Evolutionary conservation across 805 yeast species (phyloP).

Genomic region (Ogataea parapolymorpha): DNA sequence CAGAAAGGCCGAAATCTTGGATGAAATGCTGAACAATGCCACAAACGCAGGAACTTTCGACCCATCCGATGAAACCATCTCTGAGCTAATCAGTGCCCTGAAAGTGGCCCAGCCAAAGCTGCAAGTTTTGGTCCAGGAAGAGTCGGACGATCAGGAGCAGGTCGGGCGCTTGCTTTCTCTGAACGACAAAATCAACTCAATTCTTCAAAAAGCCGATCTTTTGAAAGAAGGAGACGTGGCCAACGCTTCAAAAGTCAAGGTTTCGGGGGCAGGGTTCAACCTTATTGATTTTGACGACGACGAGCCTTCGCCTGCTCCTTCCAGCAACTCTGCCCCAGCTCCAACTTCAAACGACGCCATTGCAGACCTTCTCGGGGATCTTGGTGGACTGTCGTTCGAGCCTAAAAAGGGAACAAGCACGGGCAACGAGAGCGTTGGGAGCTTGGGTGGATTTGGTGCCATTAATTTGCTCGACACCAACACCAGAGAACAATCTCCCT

Average conservation of each 20-base stretch:
- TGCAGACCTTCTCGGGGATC: slow-evolving; percentile 71
- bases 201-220: slow-evolving; percentile 62
- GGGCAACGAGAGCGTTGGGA: slow-evolving; percentile 10
- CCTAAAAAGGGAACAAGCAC: slow-evolving; percentile 25
- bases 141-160: slow-evolving; percentile 61
- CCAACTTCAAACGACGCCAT: slow-evolving; percentile 43
- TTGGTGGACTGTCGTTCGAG: slow-evolving; percentile 57
- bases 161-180: slow-evolving; percentile 63
- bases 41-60: slow-evolving; percentile 40
- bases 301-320: slow-evolving; percentile 30
- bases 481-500: slow-evolving; percentile 19
- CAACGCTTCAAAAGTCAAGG: slow-evolving; percentile 47
- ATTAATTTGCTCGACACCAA: slow-evolving; percentile 28
- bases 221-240: slow-evolving; percentile 58
- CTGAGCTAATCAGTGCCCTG: slow-evolving; percentile 73
- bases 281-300: slow-evolving; percentile 75
- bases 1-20: slow-evolving; percentile 80
- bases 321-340: slow-evolving; percentile 30
- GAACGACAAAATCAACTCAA: slow-evolving; percentile 71
- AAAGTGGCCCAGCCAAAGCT: slow-evolving; percentile 85
- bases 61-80: slow-evolving; percentile 62
- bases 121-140: slow-evolving; percentile 79
- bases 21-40: slow-evolving; percentile 73
- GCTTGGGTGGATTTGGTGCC: slow-evolving; percentile 22
- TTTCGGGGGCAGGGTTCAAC: slow-evolving; percentile 27